Evolutionary conservation across 371 early-diverging fungal genomes (phyloP).

Genomic region (Syncephalastrum sp.): DNA sequence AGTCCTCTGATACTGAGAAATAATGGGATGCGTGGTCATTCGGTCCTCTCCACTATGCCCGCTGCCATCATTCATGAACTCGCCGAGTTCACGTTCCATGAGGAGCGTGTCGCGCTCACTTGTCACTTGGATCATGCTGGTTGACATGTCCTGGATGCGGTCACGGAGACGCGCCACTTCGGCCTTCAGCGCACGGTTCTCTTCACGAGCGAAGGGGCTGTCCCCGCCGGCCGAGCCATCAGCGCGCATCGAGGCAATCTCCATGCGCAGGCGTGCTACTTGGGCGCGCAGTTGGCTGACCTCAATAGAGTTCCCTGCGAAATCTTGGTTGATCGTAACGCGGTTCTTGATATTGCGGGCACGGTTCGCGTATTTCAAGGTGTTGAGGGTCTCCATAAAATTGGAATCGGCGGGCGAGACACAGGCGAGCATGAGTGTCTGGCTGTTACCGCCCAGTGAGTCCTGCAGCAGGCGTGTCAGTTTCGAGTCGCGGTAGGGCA

Average conservation of each 20-base stretch:
- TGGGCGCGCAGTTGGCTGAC: slow-evolving; percentile 72
- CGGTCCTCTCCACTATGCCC: slow-evolving; percentile 6
- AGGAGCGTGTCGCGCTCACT: slow-evolving; percentile 64
- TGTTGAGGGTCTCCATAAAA: slow-evolving; percentile 89
- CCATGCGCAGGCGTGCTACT: slow-evolving; percentile 67
- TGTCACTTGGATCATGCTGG: slow-evolving; percentile 51
- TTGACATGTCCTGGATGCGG: slow-evolving; percentile 49
- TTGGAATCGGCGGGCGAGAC: slow-evolving; percentile 78
- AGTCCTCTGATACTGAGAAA: slow-evolving; percentile 57
- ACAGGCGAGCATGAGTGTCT: slow-evolving; percentile 93
- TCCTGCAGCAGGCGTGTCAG: slow-evolving; percentile 97
- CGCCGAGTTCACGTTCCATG: slow-evolving; percentile 53
- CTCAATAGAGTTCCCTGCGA: slow-evolving; percentile 59
- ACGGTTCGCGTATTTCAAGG: slow-evolving; percentile 89
- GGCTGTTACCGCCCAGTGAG: slow-evolving; percentile 95
- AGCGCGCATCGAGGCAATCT: slow-evolving; percentile 54
- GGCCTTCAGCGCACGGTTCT: slow-evolving; percentile 42
- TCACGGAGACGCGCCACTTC: slow-evolving; percentile 56
- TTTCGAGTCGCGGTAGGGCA: slow-evolving; percentile 98
- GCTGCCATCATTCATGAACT: slow-evolving; percentile 26
- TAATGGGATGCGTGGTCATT: slow-evolving; percentile 50
- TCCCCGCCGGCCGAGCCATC: slow-evolving; percentile 25
- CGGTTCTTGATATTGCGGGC: slow-evolving; percentile 87
- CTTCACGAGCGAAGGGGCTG: slow-evolving; percentile 37
- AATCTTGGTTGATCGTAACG: slow-evolving; percentile 77